Conservation (phyloP, 345 rosid genomes). For the Erucastrum elatum region DNA sequence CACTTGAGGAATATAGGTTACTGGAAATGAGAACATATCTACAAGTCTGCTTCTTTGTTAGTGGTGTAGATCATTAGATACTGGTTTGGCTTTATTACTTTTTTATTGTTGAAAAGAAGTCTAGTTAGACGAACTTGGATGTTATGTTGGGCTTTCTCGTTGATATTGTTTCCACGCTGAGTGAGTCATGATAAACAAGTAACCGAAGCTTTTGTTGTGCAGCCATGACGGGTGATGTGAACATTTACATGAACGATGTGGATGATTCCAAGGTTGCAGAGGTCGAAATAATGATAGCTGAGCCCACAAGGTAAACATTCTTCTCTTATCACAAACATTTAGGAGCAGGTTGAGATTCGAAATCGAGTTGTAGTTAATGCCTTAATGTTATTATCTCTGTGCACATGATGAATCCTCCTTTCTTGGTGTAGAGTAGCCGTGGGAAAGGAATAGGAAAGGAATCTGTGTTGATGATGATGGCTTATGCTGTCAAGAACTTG, state of each 20-base stretch:
- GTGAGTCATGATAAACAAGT: neutral
- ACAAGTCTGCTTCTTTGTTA: neutral
- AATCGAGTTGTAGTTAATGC: neutral
- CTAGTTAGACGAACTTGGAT: no score
- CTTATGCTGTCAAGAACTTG: slow-evolving; percentile 61
- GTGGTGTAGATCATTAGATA: slow-evolving; percentile 18
- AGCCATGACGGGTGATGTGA: slow-evolving; percentile 95
- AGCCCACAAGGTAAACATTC: slow-evolving; percentile 61
- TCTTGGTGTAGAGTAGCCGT: slow-evolving; percentile 65
- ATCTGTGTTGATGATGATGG: slow-evolving; percentile 87
- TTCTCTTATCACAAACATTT: neutral
- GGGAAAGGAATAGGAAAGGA: slow-evolving; percentile 95
- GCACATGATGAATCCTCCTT: neutral
- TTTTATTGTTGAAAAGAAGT: no score
- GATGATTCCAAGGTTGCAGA: slow-evolving; percentile 80
- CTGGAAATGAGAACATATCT: slow-evolving; percentile 5
- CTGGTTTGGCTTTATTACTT: slow-evolving; percentile 1
- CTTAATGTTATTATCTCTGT: neutral
- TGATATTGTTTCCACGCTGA: neutral
- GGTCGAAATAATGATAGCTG: slow-evolving; percentile 94
- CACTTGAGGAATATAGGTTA: no score
- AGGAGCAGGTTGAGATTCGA: neutral
- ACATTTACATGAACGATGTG: slow-evolving; percentile 88
- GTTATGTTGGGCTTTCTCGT: no score
- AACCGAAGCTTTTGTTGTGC: slow-evolving; percentile 30